A percentile compares a stretch with the other conserved stretches of the same genome.
phyloP scores from a whole-genome alignment of 164 flowering plant genomes.

The Vitis rotundifolia region DNA sequence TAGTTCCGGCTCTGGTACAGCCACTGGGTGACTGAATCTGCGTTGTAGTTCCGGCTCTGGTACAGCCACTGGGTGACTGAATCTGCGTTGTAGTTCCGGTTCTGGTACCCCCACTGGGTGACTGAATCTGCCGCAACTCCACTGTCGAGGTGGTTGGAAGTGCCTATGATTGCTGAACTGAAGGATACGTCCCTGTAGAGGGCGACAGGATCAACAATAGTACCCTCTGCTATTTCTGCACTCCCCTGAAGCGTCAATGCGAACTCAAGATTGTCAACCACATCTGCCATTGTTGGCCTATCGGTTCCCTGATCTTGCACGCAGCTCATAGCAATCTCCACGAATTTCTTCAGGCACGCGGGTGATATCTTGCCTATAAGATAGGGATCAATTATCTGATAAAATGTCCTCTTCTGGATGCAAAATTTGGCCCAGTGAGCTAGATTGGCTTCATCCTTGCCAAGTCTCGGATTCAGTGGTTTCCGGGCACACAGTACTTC shows the following conservation, averaged over 20 bases:
- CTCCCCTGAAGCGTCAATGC: conserved; percentile 32
- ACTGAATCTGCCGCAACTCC: too few species aligned
- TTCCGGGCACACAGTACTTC: conserved; percentile 26
- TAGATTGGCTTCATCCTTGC: conserved; percentile 10
- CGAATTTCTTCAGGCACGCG: conserved; percentile 14
- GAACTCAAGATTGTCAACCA: conserved; percentile 20
- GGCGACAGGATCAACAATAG: too few species aligned
- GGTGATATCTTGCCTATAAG: conserved; percentile 20
- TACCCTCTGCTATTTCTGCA: too few species aligned
- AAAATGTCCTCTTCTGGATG: conserved; percentile 5
- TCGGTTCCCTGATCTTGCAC: conserved; percentile 12
- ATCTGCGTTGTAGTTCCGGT: too few species aligned
- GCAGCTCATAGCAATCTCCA: conserved; percentile 25
- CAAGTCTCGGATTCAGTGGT: background rate
- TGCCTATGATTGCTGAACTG: too few species aligned
- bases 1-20: too few species aligned
- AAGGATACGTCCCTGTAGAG: too few species aligned
- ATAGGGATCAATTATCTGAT: conserved; percentile 21
- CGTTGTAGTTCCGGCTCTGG: too few species aligned
- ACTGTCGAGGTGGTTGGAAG: too few species aligned
- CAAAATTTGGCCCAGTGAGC: conserved; percentile 8
- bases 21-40: too few species aligned
- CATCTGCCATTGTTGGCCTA: conserved; percentile 32
- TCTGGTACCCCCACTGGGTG: too few species aligned
- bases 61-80: too few species aligned